Percentiles rank a stretch among this genome's conserved stretches.
phyloP scores from a whole-genome alignment of 805 yeast genomes.

The Ogataea minuta region DNA sequence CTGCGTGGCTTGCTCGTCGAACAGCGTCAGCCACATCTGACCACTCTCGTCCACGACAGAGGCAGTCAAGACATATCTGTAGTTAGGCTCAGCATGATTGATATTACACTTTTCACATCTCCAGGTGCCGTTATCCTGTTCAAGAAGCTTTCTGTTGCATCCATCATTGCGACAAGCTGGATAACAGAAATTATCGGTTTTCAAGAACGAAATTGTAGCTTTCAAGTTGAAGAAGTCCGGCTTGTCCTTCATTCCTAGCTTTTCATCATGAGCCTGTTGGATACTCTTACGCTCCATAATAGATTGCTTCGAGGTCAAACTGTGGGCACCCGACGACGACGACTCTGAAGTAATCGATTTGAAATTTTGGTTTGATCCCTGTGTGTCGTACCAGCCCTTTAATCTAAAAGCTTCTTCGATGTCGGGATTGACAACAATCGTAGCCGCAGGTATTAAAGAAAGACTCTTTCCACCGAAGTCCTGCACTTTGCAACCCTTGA shows the following conservation, averaged over 20 bases:
- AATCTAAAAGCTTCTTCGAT: slow-evolving; percentile 81
- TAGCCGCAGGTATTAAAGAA: slow-evolving; percentile 76
- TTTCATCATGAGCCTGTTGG: slow-evolving; percentile 59
- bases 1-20: slow-evolving; percentile 77
- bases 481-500: slow-evolving; percentile 85
- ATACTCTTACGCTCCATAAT: slow-evolving; percentile 64
- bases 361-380: slow-evolving; percentile 64
- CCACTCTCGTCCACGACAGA: slow-evolving; percentile 80
- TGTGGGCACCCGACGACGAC: slow-evolving; percentile 33
- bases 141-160: slow-evolving; percentile 83
- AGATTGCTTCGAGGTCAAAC: slow-evolving; percentile 37
- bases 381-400: slow-evolving; percentile 93
- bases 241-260: slow-evolving; percentile 70
- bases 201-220: slow-evolving; percentile 70
- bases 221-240: slow-evolving; percentile 77
- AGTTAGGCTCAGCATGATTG: slow-evolving; percentile 63
- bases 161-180: slow-evolving; percentile 81
- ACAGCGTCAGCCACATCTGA: slow-evolving; percentile 80
- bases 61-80: slow-evolving; percentile 76
- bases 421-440: slow-evolving; percentile 80
- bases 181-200: slow-evolving; percentile 76
- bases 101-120: slow-evolving; percentile 90
- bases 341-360: slow-evolving; percentile 57
- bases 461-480: slow-evolving; percentile 87
- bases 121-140: slow-evolving; percentile 74